These are phyloP conservation scores for Thraustotheca clavata DNA, from an alignment of 352 stramenopile genomes.

Conservation along the genomic window DNA sequence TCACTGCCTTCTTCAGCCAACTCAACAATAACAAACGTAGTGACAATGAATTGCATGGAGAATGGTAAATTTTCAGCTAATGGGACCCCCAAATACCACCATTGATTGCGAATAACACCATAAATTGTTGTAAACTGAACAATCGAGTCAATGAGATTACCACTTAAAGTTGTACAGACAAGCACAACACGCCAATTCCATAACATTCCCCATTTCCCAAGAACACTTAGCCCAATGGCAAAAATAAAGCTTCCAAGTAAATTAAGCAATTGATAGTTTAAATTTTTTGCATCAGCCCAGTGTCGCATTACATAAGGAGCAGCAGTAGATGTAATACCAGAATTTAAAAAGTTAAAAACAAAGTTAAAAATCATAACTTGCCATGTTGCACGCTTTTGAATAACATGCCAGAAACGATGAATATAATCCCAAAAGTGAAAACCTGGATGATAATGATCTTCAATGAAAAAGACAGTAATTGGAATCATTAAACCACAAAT, in stretches of 20 bases:
- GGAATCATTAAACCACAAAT: constrained; percentile 16
- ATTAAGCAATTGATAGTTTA: constrained; percentile 37
- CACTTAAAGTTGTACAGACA: constrained; percentile 27
- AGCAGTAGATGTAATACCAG: constrained; percentile 31
- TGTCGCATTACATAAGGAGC: constrained; percentile 40
- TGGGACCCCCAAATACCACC: constrained; percentile 41
- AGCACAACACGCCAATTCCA: constrained; percentile 42
- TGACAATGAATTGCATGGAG: constrained; percentile 27
- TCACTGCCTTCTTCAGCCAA: constrained; percentile 32
- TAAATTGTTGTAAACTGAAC: constrained; percentile 45
- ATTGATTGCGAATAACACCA: constrained; percentile 39
- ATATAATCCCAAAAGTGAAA: constrained; percentile 1
- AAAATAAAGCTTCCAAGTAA: constrained; percentile 48
- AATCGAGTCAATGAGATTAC: constrained; percentile 35
- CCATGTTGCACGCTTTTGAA: constrained; percentile 62
- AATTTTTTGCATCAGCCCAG: constrained; percentile 41
- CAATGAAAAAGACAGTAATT: background rate
- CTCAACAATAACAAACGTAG: constrained; percentile 29
- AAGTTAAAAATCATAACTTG: constrained; percentile 64
- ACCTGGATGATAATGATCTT: background rate
- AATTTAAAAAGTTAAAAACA: constrained; percentile 37
- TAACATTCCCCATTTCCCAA: constrained; percentile 43
- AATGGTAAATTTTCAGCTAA: constrained; percentile 39
- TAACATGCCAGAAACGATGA: constrained; percentile 21
- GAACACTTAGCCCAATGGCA: constrained; percentile 25